A percentile compares a stretch with the other conserved stretches of the same genome.
These are phyloP conservation scores for Flaveria linearis DNA, from an alignment of 129 eudicot species.

Conservation along the genomic window DNA sequence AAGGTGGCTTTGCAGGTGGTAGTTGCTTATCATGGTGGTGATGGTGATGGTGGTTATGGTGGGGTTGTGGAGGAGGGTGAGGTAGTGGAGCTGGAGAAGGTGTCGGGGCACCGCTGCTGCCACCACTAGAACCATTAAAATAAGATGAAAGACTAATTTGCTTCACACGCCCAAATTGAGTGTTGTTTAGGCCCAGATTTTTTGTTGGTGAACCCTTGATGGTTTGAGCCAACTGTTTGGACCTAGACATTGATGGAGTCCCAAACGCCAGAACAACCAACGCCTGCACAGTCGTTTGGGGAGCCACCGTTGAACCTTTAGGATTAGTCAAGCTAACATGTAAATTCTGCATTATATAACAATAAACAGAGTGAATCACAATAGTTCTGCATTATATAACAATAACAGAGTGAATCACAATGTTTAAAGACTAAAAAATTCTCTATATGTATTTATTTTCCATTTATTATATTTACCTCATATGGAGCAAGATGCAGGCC, in stretches of 20 bases:
- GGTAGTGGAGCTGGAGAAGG: slow-evolving; percentile 70
- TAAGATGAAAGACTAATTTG: slow-evolving; percentile 89
- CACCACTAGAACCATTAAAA: slow-evolving; percentile 43
- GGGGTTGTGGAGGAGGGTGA: slow-evolving; percentile 46
- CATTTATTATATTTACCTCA: slow-evolving; percentile 54
- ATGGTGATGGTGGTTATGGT: slow-evolving; percentile 62
- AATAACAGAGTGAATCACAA: background rate
- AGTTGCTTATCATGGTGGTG: slow-evolving; percentile 39
- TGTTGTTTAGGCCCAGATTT: slow-evolving; percentile 90
- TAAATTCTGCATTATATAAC: slow-evolving; percentile 69
- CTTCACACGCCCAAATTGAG: slow-evolving; percentile 85
- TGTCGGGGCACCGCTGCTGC: slow-evolving; percentile 38
- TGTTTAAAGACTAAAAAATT: background rate
- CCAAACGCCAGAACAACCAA: slow-evolving; percentile 74
- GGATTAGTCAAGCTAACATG: slow-evolving; percentile 70
- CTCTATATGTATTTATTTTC: background rate
- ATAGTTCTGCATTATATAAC: no score
- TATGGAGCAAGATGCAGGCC: slow-evolving; percentile 73
- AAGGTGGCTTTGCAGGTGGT: slow-evolving; percentile 67
- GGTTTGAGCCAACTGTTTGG: slow-evolving; percentile 84
- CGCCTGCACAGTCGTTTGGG: slow-evolving; percentile 75
- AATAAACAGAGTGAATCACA: slow-evolving; percentile 4
- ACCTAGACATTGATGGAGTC: slow-evolving; percentile 64
- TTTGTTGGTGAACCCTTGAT: slow-evolving; percentile 68
- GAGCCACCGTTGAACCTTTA: slow-evolving; percentile 83